Base-by-base conservation (phyloP, 2,329 filamentous ascomycete species). In the Verticillium tricorpus region DNA sequence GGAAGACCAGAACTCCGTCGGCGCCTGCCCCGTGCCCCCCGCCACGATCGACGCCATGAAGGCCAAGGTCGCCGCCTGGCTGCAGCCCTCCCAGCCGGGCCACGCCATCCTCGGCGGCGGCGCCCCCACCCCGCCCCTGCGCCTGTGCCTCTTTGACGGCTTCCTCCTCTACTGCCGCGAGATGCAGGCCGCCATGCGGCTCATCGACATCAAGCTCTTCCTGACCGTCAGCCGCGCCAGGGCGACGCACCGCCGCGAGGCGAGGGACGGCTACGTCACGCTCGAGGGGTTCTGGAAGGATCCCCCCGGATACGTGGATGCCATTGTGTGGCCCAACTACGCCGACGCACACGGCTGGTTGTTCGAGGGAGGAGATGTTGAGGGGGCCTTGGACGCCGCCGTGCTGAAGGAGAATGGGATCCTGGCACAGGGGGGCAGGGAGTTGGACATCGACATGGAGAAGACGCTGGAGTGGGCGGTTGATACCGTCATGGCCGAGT, bases 271-370 rank as follows among this genome's bases (percentile, higher is more conserved):
- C 12, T 95, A 95, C 73, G 90, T 92, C 34, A 94, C 91, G 3
- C 75, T 90, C 5, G 87, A 97, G 70, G 94, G 93, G 32, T 99
- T 97, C 78, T 99, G 95, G 95, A 84, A 88, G 61, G 95, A 99
- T 74, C 95, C 95, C 0, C 92, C 92, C 0, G 93, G 92, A 0
- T 99, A 98, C 73, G 93, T 98, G 40, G 93, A 98, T 73, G 85
- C 90, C 72, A 85, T 99, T 60, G 95, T 99, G 5, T 99, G 95
- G 95, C 94, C 94, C 3, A 94, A 96, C 69, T 98, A 97, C 74
- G 91, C 90, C 3, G 81, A 84, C 60, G 86, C 92, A 69, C 93
- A 98, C 77, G 79, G 80, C 25, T 96, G 91, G 82, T 79, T 99
- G 73, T 95, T 97, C 71, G 76, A 88, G 66, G 77, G 78, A 8